Evolutionary conservation across 352 stramenopile species (phyloP).

Genomic region (Pythium plurisporium): DNA sequence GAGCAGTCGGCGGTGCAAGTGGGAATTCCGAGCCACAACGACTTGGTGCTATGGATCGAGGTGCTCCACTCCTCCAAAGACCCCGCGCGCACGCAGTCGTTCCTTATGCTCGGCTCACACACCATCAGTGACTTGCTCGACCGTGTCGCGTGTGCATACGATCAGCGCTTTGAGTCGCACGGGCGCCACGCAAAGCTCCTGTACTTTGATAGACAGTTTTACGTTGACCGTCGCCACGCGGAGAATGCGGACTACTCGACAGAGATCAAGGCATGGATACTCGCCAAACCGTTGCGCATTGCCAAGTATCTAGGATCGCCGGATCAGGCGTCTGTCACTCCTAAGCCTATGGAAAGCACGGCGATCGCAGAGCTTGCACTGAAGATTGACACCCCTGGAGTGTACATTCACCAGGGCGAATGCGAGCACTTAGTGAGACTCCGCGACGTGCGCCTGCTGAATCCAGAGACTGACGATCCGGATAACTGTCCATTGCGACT

Average conservation of each 20-base stretch:
- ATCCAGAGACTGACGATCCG: slow-evolving; percentile 32
- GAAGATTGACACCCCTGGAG: slow-evolving; percentile 45
- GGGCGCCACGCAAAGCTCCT: slow-evolving; percentile 42
- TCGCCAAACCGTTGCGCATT: slow-evolving; percentile 29
- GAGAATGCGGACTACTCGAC: slow-evolving; percentile 50
- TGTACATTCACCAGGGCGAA: slow-evolving; percentile 76
- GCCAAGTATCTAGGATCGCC: slow-evolving; percentile 26
- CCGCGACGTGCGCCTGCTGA: slow-evolving; percentile 55
- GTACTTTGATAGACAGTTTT: slow-evolving; percentile 60
- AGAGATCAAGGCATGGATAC: slow-evolving; percentile 53
- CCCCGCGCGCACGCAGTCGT: slow-evolving; percentile 59
- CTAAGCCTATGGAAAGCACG: slow-evolving; percentile 31
- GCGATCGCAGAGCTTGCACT: slow-evolving; percentile 42
- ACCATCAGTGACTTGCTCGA: slow-evolving; percentile 49
- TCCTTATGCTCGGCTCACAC: slow-evolving; percentile 63
- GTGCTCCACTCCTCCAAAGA: slow-evolving; percentile 71
- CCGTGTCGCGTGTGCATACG: slow-evolving; percentile 56
- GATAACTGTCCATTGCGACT: slow-evolving; percentile 57
- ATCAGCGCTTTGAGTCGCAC: slow-evolving; percentile 49
- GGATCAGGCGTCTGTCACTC: neutral
- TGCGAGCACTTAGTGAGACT: slow-evolving; percentile 70
- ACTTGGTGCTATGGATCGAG: slow-evolving; percentile 67
- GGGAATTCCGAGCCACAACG: neutral
- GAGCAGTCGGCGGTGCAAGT: neutral
- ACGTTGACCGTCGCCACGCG: slow-evolving; percentile 38